Conservation (phyloP, 2,329 filamentous ascomycete genomes). For the Neodidymelliopsis sp. region DNA sequence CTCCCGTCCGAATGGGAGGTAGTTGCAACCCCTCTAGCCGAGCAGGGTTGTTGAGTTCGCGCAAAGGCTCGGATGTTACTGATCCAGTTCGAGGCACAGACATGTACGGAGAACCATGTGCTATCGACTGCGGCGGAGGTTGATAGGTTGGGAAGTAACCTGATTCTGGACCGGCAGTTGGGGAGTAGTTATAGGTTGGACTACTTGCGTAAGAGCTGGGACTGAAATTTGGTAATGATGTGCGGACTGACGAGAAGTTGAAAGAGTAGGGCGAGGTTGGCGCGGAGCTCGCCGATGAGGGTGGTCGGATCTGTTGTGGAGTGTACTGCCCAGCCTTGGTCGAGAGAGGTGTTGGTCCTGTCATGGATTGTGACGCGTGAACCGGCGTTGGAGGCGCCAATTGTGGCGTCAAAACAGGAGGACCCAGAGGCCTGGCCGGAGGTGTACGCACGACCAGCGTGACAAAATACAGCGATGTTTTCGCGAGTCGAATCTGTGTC, state of each 20-base stretch:
- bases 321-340: slow-evolving; percentile 35
- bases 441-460: slow-evolving; percentile 50
- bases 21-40: slow-evolving; percentile 46
- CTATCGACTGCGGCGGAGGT: slow-evolving; percentile 33
- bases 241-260: slow-evolving; percentile 44
- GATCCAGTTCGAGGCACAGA: slow-evolving; percentile 35
- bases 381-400: slow-evolving; percentile 41
- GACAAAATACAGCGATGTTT: slow-evolving; percentile 56
- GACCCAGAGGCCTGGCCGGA: slow-evolving; percentile 30
- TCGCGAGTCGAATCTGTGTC: slow-evolving; percentile 50
- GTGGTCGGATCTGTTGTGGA: slow-evolving; percentile 35
- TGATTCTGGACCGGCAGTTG: slow-evolving; percentile 41
- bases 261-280: slow-evolving; percentile 45
- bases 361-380: slow-evolving; percentile 36
- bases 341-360: slow-evolving; percentile 36
- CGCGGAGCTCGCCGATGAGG: slow-evolving; percentile 44
- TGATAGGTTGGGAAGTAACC: slow-evolving; percentile 45
- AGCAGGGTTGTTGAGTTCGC: slow-evolving; percentile 31
- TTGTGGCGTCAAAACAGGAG: slow-evolving; percentile 46
- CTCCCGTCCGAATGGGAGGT: slow-evolving; percentile 46
- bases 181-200: slow-evolving; percentile 46
- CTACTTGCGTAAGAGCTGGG: slow-evolving; percentile 45
- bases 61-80: slow-evolving; percentile 38
- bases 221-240: slow-evolving; percentile 45
- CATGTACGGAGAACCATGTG: slow-evolving; percentile 42